These are phyloP conservation scores for Linnemannia elongata DNA, from an alignment of 192 early-diverging fungal genomes.

Conservation along the genomic window DNA sequence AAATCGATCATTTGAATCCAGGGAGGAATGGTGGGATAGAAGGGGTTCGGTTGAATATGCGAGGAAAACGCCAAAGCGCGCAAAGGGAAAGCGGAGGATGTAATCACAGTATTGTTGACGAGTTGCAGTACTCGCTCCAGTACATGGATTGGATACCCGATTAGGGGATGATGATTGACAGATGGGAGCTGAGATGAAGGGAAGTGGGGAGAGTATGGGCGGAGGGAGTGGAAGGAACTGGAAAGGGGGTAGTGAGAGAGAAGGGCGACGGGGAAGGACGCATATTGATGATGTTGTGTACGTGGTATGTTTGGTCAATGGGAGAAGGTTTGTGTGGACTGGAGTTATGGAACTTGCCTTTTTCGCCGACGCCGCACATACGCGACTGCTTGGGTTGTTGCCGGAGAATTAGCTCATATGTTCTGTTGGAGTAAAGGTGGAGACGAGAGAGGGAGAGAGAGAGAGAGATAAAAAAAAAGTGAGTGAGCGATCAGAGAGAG, in stretches of 20 bases:
- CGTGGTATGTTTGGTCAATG: neutral
- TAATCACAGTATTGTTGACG: no score
- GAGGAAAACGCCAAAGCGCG: no score
- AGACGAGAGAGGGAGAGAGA: neutral
- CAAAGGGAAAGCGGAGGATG: no score
- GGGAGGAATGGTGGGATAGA: no score
- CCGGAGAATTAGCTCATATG: slow-evolving; percentile 75
- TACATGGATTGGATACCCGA: no score
- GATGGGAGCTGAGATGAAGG: neutral
- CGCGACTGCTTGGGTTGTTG: slow-evolving; percentile 93
- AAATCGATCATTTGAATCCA: no score
- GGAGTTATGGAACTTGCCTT: slow-evolving; percentile 71
- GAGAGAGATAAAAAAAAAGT: neutral
- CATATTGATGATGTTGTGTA: neutral
- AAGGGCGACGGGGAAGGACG: neutral
- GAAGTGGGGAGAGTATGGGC: neutral
- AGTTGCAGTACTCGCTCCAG: no score
- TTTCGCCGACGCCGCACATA: slow-evolving; percentile 94
- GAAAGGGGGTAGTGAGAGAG: neutral
- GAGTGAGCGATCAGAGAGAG: neutral
- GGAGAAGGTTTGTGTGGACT: neutral
- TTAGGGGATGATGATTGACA: neutral
- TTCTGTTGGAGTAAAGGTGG: slow-evolving; percentile 18
- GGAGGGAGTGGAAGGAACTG: neutral
- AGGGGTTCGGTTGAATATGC: no score